These are phyloP conservation scores for Spinacia oleracea DNA, from an alignment of 179 eudicot genomes.

Conservation along the genomic window DNA sequence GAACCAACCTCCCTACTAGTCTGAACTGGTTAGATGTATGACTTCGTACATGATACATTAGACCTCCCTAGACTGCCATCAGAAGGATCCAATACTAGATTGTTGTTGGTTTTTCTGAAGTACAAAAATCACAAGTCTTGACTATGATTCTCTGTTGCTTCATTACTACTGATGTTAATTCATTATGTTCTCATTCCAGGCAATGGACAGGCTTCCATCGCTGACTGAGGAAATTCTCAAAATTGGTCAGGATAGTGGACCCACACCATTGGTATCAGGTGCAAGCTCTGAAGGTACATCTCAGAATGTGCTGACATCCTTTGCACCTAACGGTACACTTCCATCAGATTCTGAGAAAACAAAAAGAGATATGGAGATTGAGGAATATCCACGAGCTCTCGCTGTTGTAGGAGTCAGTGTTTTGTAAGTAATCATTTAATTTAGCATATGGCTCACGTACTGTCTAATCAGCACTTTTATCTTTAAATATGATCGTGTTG, in stretches of 20 bases:
- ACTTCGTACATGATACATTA: neutral
- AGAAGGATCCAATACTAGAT: neutral
- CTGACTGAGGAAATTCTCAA: conserved; percentile 62
- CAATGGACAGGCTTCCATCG: conserved; percentile 58
- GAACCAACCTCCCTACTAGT: neutral
- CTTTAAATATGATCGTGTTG: conserved; percentile 12
- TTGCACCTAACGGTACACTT: conserved; percentile 27
- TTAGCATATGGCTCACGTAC: conserved; percentile 22
- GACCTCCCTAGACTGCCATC: neutral
- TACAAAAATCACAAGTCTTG: neutral
- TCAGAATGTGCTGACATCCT: conserved; percentile 28
- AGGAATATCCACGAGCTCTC: conserved; percentile 70
- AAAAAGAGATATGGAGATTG: conserved; percentile 38
- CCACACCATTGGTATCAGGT: conserved; percentile 20
- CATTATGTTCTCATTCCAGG: conserved; percentile 41
- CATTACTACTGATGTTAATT: neutral
- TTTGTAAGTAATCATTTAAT: conserved; percentile 58
- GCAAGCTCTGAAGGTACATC: conserved; percentile 26
- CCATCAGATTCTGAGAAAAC: conserved; percentile 35
- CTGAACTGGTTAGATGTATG: neutral
- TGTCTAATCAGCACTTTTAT: conserved; percentile 13
- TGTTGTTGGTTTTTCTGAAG: neutral
- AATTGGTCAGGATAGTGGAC: conserved; percentile 53
- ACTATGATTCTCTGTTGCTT: neutral
- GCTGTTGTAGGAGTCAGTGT: conserved; percentile 93